phyloP scores from a whole-genome alignment of 768 basidiomycete species.

The Tulasnella sp. region DNA sequence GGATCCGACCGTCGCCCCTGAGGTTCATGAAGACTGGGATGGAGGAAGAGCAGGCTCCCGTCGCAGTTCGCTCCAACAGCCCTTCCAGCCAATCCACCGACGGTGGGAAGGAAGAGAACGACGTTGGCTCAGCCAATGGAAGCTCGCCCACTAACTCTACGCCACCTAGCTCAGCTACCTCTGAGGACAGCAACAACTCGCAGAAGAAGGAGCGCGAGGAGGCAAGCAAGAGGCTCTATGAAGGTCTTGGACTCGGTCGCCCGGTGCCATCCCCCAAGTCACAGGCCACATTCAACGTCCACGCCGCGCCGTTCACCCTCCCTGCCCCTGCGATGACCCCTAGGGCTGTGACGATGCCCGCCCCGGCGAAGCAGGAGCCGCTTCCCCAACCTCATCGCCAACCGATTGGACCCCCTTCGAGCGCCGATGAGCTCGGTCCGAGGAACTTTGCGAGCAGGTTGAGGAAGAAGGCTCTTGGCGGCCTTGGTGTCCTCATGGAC shows the following conservation, averaged over 20 bases:
- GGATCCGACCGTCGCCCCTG: slow-evolving; percentile 9
- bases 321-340: slow-evolving; percentile 21
- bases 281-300: background rate
- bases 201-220: slow-evolving; percentile 55
- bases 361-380: slow-evolving; percentile 31
- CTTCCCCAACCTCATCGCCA: slow-evolving; percentile 45
- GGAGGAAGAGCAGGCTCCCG: background rate
- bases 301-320: slow-evolving; percentile 29
- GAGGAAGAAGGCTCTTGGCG: slow-evolving; percentile 74
- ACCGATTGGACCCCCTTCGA: slow-evolving; percentile 79
- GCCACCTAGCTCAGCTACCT: slow-evolving; percentile 41
- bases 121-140: slow-evolving; percentile 20
- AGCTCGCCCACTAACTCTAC: slow-evolving; percentile 68
- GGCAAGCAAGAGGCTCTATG: slow-evolving; percentile 75
- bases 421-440: slow-evolving; percentile 74
- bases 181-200: slow-evolving; percentile 46
- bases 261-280: slow-evolving; percentile 26
- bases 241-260: slow-evolving; percentile 78
- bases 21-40: slow-evolving; percentile 9
- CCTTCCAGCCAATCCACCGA: background rate
- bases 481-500: slow-evolving; percentile 66
- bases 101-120: background rate
- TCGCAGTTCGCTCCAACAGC: background rate
- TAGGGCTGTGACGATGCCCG: slow-evolving; percentile 31
- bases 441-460: slow-evolving; percentile 85